Percentiles rank a stretch among this genome's conserved stretches.
phyloP scores from a whole-genome alignment of 768 basidiomycete species.

The Russula virescens region DNA sequence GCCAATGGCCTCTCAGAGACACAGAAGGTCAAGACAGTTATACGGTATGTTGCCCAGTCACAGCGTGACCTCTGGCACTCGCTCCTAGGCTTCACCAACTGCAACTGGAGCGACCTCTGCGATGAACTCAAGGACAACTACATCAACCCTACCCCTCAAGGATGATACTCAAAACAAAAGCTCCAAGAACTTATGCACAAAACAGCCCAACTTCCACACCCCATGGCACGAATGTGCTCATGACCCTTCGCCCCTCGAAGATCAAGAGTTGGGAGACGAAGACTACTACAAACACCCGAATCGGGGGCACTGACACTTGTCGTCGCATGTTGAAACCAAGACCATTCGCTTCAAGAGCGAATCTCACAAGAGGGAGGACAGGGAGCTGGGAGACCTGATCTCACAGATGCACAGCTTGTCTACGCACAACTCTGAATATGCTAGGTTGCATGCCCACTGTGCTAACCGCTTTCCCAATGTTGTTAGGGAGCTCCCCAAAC shows the following conservation, averaged over 20 bases:
- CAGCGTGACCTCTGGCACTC: neutral
- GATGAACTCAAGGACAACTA: too few relatives aligned
- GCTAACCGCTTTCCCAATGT: neutral
- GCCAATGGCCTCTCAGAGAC: neutral
- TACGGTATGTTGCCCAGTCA: neutral
- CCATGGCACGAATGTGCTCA: too few relatives aligned
- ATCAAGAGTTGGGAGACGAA: too few relatives aligned
- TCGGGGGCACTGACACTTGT: too few relatives aligned
- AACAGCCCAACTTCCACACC: neutral
- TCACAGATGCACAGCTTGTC: neutral
- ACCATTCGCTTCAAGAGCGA: too few relatives aligned
- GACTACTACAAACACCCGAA: too few relatives aligned
- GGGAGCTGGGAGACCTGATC: neutral
- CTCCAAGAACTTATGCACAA: neutral
- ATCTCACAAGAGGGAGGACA: neutral
- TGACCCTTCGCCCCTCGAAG: too few relatives aligned
- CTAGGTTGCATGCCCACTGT: neutral
- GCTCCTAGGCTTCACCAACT: neutral
- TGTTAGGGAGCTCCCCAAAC: neutral
- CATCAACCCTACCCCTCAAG: accelerated
- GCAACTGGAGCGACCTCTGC: neutral
- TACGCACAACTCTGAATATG: neutral
- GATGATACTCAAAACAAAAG: neutral
- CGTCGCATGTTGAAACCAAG: too few relatives aligned
- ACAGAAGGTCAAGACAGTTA: neutral